Evolutionary conservation across 805 yeast genomes (phyloP).

Genomic region (Torulaspora quercuum): DNA sequence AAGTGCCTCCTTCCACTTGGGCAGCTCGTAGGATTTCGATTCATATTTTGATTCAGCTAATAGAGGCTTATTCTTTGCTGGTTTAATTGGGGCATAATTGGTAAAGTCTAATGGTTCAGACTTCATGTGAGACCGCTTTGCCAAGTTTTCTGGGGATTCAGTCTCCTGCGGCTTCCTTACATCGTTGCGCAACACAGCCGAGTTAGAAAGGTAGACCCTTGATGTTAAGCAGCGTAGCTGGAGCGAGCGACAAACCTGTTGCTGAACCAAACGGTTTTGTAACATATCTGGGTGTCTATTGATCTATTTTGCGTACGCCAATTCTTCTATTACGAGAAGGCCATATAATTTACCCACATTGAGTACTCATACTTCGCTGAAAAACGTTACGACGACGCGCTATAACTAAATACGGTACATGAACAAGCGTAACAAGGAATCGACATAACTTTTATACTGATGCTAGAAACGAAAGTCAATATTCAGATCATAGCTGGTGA

Average conservation of each 20-base stretch:
- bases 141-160: constrained; percentile 31
- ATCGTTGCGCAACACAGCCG: constrained; percentile 7
- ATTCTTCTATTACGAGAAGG: too few relatives aligned
- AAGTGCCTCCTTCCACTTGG: constrained; percentile 50
- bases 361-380: too few relatives aligned
- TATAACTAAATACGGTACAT: too few relatives aligned
- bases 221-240: constrained; percentile 2
- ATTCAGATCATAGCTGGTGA: too few relatives aligned
- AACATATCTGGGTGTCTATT: constrained; percentile 6
- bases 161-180: constrained; percentile 4
- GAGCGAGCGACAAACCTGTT: constrained; percentile 7
- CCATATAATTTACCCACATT: too few relatives aligned
- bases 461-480: too few relatives aligned
- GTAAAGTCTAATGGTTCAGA: constrained; percentile 22
- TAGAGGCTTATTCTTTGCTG: constrained; percentile 35
- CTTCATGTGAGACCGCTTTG: constrained; percentile 23
- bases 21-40: constrained; percentile 39
- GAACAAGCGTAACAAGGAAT: too few relatives aligned
- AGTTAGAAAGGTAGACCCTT: constrained; percentile 7
- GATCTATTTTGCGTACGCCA: too few relatives aligned
- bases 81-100: constrained; percentile 36
- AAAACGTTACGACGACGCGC: too few relatives aligned
- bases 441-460: too few relatives aligned
- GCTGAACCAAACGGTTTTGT: constrained; percentile 3
- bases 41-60: constrained; percentile 41